Base-by-base conservation (phyloP, 2,329 filamentous ascomycete genomes). In the Fusarium sacchari region DNA sequence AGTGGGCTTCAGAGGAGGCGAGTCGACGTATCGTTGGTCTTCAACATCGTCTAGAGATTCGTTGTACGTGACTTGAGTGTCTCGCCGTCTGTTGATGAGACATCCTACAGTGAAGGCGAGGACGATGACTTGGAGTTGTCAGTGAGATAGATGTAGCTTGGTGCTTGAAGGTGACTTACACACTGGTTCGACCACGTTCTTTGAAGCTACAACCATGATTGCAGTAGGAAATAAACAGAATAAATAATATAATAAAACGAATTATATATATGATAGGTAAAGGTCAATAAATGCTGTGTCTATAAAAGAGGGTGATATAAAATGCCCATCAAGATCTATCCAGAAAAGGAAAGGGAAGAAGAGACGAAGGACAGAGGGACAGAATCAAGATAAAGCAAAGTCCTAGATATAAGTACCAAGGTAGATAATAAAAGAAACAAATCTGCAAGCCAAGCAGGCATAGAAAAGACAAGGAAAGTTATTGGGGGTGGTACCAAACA, bases 51-150 rank as follows among this genome's bases (percentile, higher is more conserved):
- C 60, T 4, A 60, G 37, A 4, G 34, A 60, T 14, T 67, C 62
- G 6, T 53, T 40, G 26, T 57, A 69, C 11, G 59, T 34, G 5
- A 44, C 8, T 36, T 60, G 64, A 18, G 28, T 56, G 18, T 58
- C 28, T 28, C 70, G 52, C 39, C 73, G 71, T 46, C 76, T 69
- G 26, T 78, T 78, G 60, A 78, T 74, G 15, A 78, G 75, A 39
- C 76, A 78, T 60, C 73, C 76, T 44, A 62, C 44, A 12, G 74
- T 77, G 34, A 78, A 78, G 5, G 46, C 71, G 14, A 72, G 26
- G 34, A 71, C 74, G 42, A 78, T 76, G 53, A 78, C 76, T 78
- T 8, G 24, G 24, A 8, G 17, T 1, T n/a, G 15, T 52, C 0
- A 47, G 59, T n/a, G 46, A 15, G 28, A 8, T 46, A 15, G 28